A percentile compares a stretch with the other conserved stretches of the same genome.
phyloP scores from a whole-genome alignment of 371 early-diverging fungal species.

The Circinella minor region DNA sequence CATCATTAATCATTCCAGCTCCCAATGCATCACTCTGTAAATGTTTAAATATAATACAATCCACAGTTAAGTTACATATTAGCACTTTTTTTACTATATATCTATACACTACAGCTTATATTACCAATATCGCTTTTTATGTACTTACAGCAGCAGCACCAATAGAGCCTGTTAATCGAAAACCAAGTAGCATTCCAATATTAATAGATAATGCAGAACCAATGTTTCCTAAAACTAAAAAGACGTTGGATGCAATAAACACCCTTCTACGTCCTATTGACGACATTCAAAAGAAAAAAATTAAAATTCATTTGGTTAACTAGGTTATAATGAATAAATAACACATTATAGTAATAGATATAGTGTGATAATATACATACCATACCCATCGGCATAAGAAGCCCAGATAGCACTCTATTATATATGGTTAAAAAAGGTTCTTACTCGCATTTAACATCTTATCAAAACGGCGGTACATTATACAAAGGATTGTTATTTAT shows the following conservation, averaged over 20 bases:
- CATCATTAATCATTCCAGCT: constrained; percentile 51
- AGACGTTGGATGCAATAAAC: constrained; percentile 22
- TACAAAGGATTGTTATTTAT: too few relatives aligned
- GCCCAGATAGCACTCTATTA: background rate
- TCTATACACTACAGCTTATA: background rate
- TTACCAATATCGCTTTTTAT: background rate
- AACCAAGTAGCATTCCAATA: background rate
- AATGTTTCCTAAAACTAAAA: background rate
- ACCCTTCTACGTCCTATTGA: constrained; percentile 37
- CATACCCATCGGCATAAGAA: background rate
- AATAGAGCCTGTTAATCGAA: background rate
- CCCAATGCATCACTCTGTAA: constrained; percentile 38
- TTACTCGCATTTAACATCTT: too few relatives aligned
- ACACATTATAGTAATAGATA: background rate
- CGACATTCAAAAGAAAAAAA: background rate
- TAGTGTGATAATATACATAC: background rate
- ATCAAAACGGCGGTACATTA: too few relatives aligned
- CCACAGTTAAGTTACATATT: background rate
- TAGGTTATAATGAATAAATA: background rate
- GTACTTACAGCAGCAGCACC: background rate
- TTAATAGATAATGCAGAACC: background rate
- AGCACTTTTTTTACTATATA: background rate
- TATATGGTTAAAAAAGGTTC: background rate
- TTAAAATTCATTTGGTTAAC: constrained; percentile 18
- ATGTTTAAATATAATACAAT: background rate